Conservation (phyloP, 495 filamentous ascomycete genomes). For the Talaromyces borbonicus region DNA sequence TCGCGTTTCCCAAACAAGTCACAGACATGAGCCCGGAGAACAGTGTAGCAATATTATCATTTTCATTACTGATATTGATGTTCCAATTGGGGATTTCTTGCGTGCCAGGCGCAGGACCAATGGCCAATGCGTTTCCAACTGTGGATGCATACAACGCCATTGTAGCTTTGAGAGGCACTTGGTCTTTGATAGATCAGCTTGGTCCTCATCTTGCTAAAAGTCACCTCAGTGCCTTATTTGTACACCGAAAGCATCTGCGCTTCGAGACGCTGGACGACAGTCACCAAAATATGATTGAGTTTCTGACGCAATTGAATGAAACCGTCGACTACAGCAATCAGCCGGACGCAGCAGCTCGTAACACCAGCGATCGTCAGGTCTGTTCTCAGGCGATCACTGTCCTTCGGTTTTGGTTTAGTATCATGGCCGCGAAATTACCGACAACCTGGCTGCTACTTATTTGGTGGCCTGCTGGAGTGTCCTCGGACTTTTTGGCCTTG, state of each 20-base stretch:
- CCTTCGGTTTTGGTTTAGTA: constrained; percentile 6
- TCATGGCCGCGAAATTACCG: constrained; percentile 6
- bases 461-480: constrained; percentile 4
- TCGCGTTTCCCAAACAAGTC: constrained; percentile 7
- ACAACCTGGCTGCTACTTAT: constrained; percentile 6
- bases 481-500: constrained; percentile 1
- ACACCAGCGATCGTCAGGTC: not conserved
- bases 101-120: constrained; percentile 6
- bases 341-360: not conserved
- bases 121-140: constrained; percentile 1
- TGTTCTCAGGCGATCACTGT: constrained; percentile 8
- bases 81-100: constrained; percentile 7
- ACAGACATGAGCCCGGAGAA: constrained; percentile 7
- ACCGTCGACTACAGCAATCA: constrained; percentile 1
- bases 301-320: not conserved
- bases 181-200: constrained; percentile 7
- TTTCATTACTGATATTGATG: constrained; percentile 6
- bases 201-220: constrained; percentile 4
- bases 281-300: not conserved
- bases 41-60: constrained; percentile 3
- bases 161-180: constrained; percentile 2
- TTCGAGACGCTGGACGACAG: constrained; percentile 7
- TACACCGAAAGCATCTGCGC: constrained; percentile 6
- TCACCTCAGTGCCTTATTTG: not conserved
- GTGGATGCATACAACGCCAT: constrained; percentile 7